Evolutionary conservation across 352 stramenopile genomes (phyloP).

Genomic region (Phytophthora quininea): DNA sequence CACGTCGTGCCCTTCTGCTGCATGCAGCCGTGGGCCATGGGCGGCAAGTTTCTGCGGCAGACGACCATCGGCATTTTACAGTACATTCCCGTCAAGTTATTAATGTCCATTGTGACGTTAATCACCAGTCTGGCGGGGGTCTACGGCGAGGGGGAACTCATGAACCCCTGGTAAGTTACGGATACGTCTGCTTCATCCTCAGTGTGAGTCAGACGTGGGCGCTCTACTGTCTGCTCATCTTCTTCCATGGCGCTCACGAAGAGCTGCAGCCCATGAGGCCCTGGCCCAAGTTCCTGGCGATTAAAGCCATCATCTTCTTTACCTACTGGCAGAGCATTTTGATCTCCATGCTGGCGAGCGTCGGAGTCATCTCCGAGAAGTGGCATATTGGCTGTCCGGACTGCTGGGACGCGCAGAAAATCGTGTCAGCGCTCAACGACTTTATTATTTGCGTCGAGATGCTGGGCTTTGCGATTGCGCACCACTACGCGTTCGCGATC

Average conservation of each 20-base stretch:
- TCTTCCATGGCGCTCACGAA: constrained; percentile 92
- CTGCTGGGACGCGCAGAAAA: constrained; percentile 86
- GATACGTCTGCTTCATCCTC: constrained; percentile 92
- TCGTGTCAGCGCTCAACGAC: constrained; percentile 92
- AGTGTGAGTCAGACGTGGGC: constrained; percentile 92
- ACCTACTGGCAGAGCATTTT: constrained; percentile 95
- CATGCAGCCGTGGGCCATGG: constrained; percentile 90
- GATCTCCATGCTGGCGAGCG: constrained; percentile 88
- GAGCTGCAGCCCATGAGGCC: constrained; percentile 90
- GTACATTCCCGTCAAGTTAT: constrained; percentile 92
- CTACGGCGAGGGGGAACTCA: constrained; percentile 90
- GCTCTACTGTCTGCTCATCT: constrained; percentile 94
- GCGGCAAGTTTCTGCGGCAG: constrained; percentile 92
- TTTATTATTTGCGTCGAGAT: constrained; percentile 96
- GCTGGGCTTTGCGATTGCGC: constrained; percentile 91
- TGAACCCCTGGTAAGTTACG: constrained; percentile 85
- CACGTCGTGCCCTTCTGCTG: constrained; percentile 90
- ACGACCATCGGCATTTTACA: constrained; percentile 94
- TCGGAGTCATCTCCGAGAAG: constrained; percentile 86
- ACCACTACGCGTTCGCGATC: constrained; percentile 94
- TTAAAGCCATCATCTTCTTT: constrained; percentile 96
- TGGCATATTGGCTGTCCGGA: constrained; percentile 86
- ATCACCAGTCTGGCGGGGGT: constrained; percentile 84
- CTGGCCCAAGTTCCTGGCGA: constrained; percentile 93
- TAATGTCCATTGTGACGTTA: constrained; percentile 89